Conservation (phyloP, 1,284 basidiomycete genomes). For the Fomes fomentarius region DNA sequence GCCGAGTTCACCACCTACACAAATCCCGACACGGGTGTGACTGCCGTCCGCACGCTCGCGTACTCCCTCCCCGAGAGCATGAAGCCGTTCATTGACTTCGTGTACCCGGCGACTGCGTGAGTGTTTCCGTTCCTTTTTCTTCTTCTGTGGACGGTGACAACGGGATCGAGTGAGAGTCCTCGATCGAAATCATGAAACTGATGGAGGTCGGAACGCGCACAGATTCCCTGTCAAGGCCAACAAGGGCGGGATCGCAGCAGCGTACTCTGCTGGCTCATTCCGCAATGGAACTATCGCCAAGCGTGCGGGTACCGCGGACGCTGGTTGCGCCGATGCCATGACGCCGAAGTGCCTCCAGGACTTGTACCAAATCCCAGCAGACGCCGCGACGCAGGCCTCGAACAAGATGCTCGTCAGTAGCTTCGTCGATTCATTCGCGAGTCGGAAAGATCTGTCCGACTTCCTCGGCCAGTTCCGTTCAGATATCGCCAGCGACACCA, state of each 20-base stretch:
- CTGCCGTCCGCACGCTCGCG: constrained; percentile 39
- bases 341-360: constrained; percentile 58
- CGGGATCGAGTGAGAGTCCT: background rate
- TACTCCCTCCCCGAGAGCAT: constrained; percentile 45
- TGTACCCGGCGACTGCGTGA: constrained; percentile 42
- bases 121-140: constrained; percentile 4
- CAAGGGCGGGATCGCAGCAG: constrained; percentile 6
- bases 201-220: constrained; percentile 7
- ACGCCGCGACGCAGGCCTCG: constrained; percentile 42
- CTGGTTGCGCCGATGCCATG: constrained; percentile 33
- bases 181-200: constrained; percentile 25
- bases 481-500: constrained; percentile 42
- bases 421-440: constrained; percentile 59
- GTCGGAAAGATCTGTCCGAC: constrained; percentile 51
- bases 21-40: constrained; percentile 35
- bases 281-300: constrained; percentile 8
- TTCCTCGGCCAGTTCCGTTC: constrained; percentile 53
- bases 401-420: constrained; percentile 61
- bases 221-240: constrained; percentile 21
- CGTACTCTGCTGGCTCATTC: constrained; percentile 1
- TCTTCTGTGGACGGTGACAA: background rate
- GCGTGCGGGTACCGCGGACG: constrained; percentile 16
- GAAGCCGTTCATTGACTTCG: constrained; percentile 38
- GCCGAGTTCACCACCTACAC: constrained; percentile 41
- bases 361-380: constrained; percentile 55